phyloP scores from a whole-genome alignment of 208 protist species.

The Acanthamoeba sp. region DNA sequence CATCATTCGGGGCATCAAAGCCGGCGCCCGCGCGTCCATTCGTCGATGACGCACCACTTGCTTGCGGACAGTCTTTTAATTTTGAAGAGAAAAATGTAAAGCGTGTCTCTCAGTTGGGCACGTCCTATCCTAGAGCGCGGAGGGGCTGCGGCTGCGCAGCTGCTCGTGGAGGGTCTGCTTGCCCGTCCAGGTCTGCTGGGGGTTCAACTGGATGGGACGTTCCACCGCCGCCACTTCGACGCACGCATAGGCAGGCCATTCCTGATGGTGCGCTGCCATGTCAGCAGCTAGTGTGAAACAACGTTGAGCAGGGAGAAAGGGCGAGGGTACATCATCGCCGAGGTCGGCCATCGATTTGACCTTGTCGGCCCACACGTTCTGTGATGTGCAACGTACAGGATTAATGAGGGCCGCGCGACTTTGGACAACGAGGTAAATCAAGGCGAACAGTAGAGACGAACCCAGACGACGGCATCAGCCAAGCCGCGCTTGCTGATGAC shows the following conservation, averaged over 20 bases:
- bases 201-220: neutral
- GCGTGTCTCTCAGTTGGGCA: too few species aligned
- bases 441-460: neutral
- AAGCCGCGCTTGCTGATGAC: conserved; percentile 56
- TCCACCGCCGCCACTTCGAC: conserved; percentile 16
- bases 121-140: neutral
- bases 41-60: neutral
- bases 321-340: conserved; percentile 22
- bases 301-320: too few species aligned
- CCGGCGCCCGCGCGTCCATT: conserved; percentile 4
- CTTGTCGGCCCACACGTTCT: conserved; percentile 73
- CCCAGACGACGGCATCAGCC: conserved; percentile 65
- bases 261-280: neutral
- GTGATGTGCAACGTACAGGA: neutral
- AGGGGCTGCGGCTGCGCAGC: neutral
- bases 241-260: conserved; percentile 35
- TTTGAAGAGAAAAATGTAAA: too few species aligned
- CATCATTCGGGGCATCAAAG: conserved; percentile 45
- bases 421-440: neutral
- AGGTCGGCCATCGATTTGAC: conserved; percentile 53
- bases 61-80: neutral
- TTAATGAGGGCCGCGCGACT: neutral
- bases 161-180: conserved; percentile 61
- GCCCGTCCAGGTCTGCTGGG: conserved; percentile 22
- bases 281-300: neutral